These are phyloP conservation scores for Pascua guehoae DNA, from an alignment of 1,284 basidiomycete species.

Conservation along the genomic window DNA sequence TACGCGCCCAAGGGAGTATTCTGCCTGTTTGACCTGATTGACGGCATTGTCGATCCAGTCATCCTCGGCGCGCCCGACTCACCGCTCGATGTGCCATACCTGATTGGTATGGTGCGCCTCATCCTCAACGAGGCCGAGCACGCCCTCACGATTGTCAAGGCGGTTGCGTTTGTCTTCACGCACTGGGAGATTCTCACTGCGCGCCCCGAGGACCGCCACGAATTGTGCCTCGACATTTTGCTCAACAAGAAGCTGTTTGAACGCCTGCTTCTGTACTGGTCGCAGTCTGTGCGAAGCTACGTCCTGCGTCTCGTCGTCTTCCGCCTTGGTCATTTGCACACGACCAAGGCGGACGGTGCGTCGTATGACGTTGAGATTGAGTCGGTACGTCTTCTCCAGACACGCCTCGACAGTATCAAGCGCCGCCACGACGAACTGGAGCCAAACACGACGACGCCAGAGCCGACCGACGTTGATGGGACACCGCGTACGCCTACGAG, in stretches of 20 bases:
- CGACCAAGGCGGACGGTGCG: slow-evolving; percentile 36
- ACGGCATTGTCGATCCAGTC: slow-evolving; percentile 45
- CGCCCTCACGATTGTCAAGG: slow-evolving; percentile 53
- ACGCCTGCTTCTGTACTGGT: slow-evolving; percentile 53
- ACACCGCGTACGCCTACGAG: slow-evolving; percentile 22
- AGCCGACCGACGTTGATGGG: slow-evolving; percentile 5
- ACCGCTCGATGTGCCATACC: slow-evolving; percentile 50
- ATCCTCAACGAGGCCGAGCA: slow-evolving; percentile 54
- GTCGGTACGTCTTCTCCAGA: slow-evolving; percentile 51
- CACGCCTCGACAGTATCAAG: slow-evolving; percentile 51
- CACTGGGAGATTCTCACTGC: slow-evolving; percentile 54
- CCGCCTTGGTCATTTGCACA: slow-evolving; percentile 52
- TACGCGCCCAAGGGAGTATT: slow-evolving; percentile 54
- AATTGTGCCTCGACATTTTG: slow-evolving; percentile 51
- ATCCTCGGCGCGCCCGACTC: slow-evolving; percentile 23
- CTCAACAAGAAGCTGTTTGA: slow-evolving; percentile 51
- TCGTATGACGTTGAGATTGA: slow-evolving; percentile 48
- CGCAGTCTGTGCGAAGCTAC: slow-evolving; percentile 53
- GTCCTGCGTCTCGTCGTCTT: slow-evolving; percentile 52
- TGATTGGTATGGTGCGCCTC: slow-evolving; percentile 50
- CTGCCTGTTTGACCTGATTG: slow-evolving; percentile 50
- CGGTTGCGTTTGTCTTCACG: slow-evolving; percentile 53
- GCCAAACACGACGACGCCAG: slow-evolving; percentile 23
- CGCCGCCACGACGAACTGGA: slow-evolving; percentile 52
- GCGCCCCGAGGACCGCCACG: slow-evolving; percentile 46